phyloP scores from a whole-genome alignment of 345 rosid genomes.

The Hibiscus tridactylites region DNA sequence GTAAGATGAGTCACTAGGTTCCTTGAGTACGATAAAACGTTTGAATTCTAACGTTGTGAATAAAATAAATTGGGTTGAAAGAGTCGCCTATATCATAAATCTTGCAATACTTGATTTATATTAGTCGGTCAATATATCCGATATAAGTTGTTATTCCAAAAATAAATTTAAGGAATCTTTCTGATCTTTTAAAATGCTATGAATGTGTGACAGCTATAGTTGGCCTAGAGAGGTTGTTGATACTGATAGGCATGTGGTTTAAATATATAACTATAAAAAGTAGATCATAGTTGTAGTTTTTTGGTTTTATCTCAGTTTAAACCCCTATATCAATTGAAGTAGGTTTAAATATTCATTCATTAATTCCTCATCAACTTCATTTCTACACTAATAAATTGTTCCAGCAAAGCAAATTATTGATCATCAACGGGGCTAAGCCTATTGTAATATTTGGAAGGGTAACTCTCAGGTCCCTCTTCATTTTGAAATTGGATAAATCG shows the following conservation, averaged over 20 bases:
- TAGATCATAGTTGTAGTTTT: neutral
- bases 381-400: neutral
- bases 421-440: neutral
- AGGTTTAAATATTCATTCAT: neutral
- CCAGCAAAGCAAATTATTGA: conserved; percentile 1
- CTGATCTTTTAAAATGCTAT: too few relatives aligned
- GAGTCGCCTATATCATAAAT: too few relatives aligned
- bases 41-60: too few relatives aligned
- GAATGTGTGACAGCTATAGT: neutral
- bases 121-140: too few relatives aligned
- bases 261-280: neutral
- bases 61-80: too few relatives aligned
- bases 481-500: too few relatives aligned
- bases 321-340: neutral
- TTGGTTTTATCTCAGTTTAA: neutral
- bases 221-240: neutral
- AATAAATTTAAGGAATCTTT: too few relatives aligned
- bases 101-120: too few relatives aligned
- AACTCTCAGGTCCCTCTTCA: too few relatives aligned
- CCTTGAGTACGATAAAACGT: too few relatives aligned
- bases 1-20: too few relatives aligned
- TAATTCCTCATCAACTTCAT: neutral
- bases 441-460: neutral
- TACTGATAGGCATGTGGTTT: neutral
- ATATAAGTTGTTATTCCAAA: too few relatives aligned